phyloP scores from a whole-genome alignment of 441 rosid genomes.

The Gossypium schwendimanii region DNA sequence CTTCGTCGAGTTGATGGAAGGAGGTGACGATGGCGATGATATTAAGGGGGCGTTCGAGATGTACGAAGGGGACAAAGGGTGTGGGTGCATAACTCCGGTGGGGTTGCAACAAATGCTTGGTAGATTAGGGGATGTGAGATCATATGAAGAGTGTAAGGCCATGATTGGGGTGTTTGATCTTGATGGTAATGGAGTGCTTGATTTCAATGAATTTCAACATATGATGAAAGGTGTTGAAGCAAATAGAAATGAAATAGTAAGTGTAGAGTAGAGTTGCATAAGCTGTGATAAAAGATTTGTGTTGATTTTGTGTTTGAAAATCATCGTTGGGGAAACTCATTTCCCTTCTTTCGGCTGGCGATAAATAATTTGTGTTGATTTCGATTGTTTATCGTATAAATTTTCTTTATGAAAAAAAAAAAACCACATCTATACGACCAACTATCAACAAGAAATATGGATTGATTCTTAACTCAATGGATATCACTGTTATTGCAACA shows the following conservation, averaged over 20 bases:
- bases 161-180: constrained; percentile 68
- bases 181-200: constrained; percentile 82
- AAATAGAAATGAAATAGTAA: neutral
- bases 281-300: neutral
- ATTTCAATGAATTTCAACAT: constrained; percentile 64
- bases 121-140: constrained; percentile 54
- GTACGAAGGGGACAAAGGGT: constrained; percentile 71
- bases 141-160: constrained; percentile 56
- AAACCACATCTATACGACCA: no score
- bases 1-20: constrained; percentile 47
- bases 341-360: no score
- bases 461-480: no score
- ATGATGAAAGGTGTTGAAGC: constrained; percentile 44
- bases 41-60: constrained; percentile 70
- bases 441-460: no score
- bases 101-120: constrained; percentile 66
- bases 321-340: no score
- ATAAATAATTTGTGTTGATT: no score
- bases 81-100: constrained; percentile 64
- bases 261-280: neutral
- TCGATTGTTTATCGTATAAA: no score
- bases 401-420: no score
- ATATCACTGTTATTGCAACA: no score
- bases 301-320: no score
- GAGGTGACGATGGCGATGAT: constrained; percentile 29